Conservation (phyloP, 495 filamentous ascomycete species). For the Neurospora sp. region DNA sequence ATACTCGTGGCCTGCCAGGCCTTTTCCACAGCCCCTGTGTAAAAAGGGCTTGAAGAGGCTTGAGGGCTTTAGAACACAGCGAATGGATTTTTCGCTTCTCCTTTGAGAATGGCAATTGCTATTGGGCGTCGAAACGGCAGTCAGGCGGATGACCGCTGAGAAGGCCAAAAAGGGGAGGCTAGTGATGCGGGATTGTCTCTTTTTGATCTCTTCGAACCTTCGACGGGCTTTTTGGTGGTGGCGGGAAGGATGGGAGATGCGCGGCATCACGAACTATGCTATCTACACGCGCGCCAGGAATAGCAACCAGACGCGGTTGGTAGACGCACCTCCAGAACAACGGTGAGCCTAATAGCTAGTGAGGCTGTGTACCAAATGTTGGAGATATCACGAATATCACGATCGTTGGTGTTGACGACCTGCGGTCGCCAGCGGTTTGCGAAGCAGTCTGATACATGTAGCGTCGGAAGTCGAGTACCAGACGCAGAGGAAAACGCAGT, state of each 20-base stretch:
- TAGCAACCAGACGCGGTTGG: background rate
- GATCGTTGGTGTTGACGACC: background rate
- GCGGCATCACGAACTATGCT: background rate
- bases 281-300: background rate
- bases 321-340: background rate
- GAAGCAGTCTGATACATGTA: background rate
- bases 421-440: background rate
- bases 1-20: background rate
- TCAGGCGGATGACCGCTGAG: background rate
- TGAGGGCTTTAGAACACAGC: background rate
- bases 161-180: background rate
- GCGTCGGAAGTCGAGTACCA: background rate
- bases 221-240: background rate
- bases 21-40: background rate
- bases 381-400: background rate
- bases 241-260: background rate
- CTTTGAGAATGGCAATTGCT: background rate
- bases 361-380: background rate
- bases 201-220: background rate
- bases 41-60: background rate
- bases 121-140: background rate
- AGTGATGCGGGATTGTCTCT: background rate
- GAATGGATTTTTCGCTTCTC: background rate
- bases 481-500: background rate
- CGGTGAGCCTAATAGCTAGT: background rate